Evolutionary conservation across 345 rosid species (phyloP), one percentile per base, ranked within the genome.

Genomic region (Eucalyptus tenuipes): DNA sequence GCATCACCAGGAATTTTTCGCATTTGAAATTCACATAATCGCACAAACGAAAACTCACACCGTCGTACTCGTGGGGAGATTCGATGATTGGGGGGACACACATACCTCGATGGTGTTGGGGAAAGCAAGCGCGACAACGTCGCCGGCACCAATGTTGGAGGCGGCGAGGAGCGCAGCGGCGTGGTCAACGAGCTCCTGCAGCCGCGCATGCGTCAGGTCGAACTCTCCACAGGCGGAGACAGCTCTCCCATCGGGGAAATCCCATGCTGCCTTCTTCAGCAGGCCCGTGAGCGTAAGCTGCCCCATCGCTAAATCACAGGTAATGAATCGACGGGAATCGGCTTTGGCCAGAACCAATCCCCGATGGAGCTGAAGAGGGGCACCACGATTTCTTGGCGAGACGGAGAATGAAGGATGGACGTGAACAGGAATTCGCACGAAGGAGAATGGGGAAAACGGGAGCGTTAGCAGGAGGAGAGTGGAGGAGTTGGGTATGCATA

Each of bases 121-220:
- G 1, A 52, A 52, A 52, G 57, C 57, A 52, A 52, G 57, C 24
- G 57, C 57, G 4, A 52, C 57, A 0, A 52, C 24, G 4, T 52
- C 57, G 10, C 57, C 5, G 24, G 57, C 2, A 1, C 10, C 24
- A 4, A 52, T 52, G 57, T 52, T 96, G 88, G 90, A 44, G 68
- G 95, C 91, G 81, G 89, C 29, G 17, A 95, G 97, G 53, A 90
- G 93, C 45, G 93, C 86, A 87, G 97, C 95, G 42, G 95, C 94
- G 8, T 90, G 92, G n/a, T 94, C 97, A 66, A 94, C 86, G 75
- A 92, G 92, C 6, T 89, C 89, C 27, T 93, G 91, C 85, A 95
- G 90, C 80, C 90, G 91, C 7, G 92, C 71, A 66, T 94, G 94
- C 0, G 94, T 93, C 40, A 95, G 80, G 55, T 93, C 93, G 87